Evolutionary conservation across 768 basidiomycete genomes (phyloP), one percentile per base, ranked within the genome.

Genomic region (Lactifluus piperatus): DNA sequence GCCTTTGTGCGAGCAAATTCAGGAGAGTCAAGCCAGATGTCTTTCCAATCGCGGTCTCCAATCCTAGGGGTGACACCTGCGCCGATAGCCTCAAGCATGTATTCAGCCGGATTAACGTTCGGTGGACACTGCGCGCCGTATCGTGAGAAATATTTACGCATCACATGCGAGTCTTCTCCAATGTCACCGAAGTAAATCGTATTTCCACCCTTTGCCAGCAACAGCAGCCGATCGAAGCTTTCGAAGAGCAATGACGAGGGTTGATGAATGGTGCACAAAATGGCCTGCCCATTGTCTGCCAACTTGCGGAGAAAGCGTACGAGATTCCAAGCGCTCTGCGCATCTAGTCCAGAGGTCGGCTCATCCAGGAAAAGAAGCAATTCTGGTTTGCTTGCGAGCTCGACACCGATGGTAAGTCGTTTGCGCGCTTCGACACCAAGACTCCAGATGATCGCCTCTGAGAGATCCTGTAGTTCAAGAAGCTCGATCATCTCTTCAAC

Each of bases 131-230:
- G 58, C 0, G 88, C 92, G 10, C 91, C 91, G 57, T 89, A 73
- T 10, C 77, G 77, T 20, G 82, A 81, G 67, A 94, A 91, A 74
- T 95, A 95, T 5, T 84, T 77, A 24, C 81, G 83, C 54, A 95
- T 74, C 44, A 83, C 75, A 1, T 73, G 66, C 8, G 90, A 88
- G 62, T 91, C 88, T 48, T 77, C 70, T 32, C 91, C 93, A 46
- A 95, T 90, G 62, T 90, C 87, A 45, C 93, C 93, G 67, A 91
- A 94, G 77, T 94, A 95, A 13, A 94, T 88, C 0, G 91, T 93
- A 70, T 91, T 86, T 10, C 94, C 94, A 2, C 93, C 93, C 20
- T 76, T 76, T 63, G 92, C 85, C n/a, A 86, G 74, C 13, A 87
- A 73, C 29, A 88, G 68, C 44, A 87, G 71, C 44, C 84, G 79